Evolutionary conservation across 208 protist species (phyloP).

Genomic region (Novymonas esmeraldas): DNA sequence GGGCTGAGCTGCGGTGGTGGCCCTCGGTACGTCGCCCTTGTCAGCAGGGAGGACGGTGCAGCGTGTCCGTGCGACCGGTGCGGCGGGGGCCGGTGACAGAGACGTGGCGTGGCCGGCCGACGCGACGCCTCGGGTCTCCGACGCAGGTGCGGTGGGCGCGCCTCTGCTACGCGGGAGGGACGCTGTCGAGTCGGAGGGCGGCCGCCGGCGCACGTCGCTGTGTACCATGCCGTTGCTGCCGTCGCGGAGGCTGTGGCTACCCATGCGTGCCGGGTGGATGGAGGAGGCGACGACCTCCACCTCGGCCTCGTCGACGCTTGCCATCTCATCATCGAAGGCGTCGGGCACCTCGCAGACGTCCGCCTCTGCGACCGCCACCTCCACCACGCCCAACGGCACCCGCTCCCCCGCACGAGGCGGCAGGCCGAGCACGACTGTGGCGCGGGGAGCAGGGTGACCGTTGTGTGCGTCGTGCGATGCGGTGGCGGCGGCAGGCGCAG

Average conservation of each 20-base stretch:
- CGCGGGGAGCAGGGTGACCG: background rate
- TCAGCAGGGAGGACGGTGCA: conserved; percentile 14
- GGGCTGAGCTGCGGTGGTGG: conserved; percentile 1
- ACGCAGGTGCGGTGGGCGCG: background rate
- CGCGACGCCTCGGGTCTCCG: background rate
- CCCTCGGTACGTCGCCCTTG: background rate
- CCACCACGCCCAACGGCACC: background rate
- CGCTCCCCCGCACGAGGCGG: conserved; percentile 7
- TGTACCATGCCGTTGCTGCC: conserved; percentile 34
- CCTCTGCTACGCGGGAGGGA: conserved; percentile 1
- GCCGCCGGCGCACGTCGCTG: conserved; percentile 24
- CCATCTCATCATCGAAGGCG: conserved; percentile 22
- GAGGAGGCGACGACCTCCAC: conserved; percentile 20
- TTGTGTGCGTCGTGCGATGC: background rate
- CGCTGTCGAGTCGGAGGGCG: background rate
- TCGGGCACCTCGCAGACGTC: conserved; percentile 18
- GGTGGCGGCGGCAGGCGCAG: background rate
- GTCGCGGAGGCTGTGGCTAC: conserved; percentile 21
- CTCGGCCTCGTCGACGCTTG: conserved; percentile 22
- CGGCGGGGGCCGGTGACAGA: conserved; percentile 1
- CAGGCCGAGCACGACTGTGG: conserved; percentile 11
- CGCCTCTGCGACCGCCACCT: background rate
- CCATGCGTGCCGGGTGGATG: conserved; percentile 14
- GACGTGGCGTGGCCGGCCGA: background rate
- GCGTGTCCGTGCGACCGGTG: background rate